Evolutionary conservation across 2,329 filamentous ascomycete genomes (phyloP).

Genomic region (Ceratocystis smalleyi): DNA sequence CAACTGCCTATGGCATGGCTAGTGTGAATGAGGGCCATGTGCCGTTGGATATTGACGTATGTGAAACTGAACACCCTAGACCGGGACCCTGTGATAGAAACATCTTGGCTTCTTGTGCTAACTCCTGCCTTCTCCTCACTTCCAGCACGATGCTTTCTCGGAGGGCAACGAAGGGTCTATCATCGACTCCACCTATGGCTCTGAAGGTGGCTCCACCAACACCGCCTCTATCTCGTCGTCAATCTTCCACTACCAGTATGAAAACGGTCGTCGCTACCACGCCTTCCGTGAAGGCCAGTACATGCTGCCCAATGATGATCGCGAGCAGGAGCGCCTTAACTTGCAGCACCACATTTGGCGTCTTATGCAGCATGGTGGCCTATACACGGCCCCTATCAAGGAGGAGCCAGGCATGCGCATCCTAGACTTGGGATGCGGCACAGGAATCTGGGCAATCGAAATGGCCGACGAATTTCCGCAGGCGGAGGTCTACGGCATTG

Average conservation of each 20-base stretch:
- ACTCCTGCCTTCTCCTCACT: neutral
- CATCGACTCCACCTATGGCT: slow-evolving; percentile 25
- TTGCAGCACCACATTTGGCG: slow-evolving; percentile 40
- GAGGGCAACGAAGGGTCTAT: slow-evolving; percentile 8
- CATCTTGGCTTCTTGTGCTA: neutral
- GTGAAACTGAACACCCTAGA: neutral
- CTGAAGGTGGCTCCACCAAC: slow-evolving; percentile 22
- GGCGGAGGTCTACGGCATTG: slow-evolving; percentile 31
- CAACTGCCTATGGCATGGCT: slow-evolving; percentile 14
- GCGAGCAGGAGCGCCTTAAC: slow-evolving; percentile 39
- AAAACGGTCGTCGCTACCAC: slow-evolving; percentile 35
- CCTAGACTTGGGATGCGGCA: slow-evolving; percentile 44
- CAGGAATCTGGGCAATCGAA: slow-evolving; percentile 37
- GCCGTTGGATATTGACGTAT: slow-evolving; percentile 14
- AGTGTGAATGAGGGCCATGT: slow-evolving; percentile 12
- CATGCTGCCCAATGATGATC: slow-evolving; percentile 35
- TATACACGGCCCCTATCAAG: slow-evolving; percentile 33
- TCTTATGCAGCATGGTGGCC: slow-evolving; percentile 28
- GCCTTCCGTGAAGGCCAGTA: slow-evolving; percentile 32
- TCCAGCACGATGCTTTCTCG: slow-evolving; percentile 12
- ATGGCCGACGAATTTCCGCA: slow-evolving; percentile 34
- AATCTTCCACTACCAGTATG: slow-evolving; percentile 30
- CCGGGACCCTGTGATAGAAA: neutral
- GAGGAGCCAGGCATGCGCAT: slow-evolving; percentile 26
- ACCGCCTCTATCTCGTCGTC: slow-evolving; percentile 29